Evolutionary conservation across 805 yeast genomes (phyloP), one percentile per base, ranked within the genome.

Genomic region (Saccharomycopsis sp.): DNA sequence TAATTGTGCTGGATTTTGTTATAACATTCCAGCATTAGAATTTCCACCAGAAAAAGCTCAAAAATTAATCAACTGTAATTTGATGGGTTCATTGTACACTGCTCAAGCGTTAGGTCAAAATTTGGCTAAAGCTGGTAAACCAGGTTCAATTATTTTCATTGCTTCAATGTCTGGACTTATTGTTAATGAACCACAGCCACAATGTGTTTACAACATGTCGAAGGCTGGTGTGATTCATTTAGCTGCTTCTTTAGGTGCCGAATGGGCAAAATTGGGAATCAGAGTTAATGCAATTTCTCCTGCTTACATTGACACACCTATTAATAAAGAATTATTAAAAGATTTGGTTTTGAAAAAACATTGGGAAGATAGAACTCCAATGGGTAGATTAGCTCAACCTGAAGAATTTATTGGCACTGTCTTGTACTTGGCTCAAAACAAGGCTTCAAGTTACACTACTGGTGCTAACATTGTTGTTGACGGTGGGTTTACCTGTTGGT

Each of bases 401-500:
- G 72, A 78, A 59, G 94, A 85, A 64, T 82, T 84, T 59, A 82
- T 81, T 32, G 94, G 94, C 32, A 72, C 85, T 28, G 70, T 82
- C 46, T 66, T 85, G 51, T 85, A 81, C 70, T 71, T 85, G 67
- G 79, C 89, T 21, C 73, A 84, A 31, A 75, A 76, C 46, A 55
- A 75, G 39, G 93, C 90, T 6, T 74, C 85, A 29, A 71, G 82
- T 16, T 85, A 85, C 70, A 83, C 90, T 47, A 85, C 94, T 13
- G 95, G 94, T 57, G 81, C 83, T 60, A 84, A 85, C 64, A 64
- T 85, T 64, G 77, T 81, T 24, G 90, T 83, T 46, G 94, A 85
- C 59, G 94, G 94, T 58, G 95, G 94, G 47, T 85, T 84, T 70
- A 81, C 81, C 54, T 80, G 87, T 54, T 84, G 90, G 90, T 85